Evolutionary conservation across 2,329 filamentous ascomycete species (phyloP).

Genomic region (Xylariaceae sp.): DNA sequence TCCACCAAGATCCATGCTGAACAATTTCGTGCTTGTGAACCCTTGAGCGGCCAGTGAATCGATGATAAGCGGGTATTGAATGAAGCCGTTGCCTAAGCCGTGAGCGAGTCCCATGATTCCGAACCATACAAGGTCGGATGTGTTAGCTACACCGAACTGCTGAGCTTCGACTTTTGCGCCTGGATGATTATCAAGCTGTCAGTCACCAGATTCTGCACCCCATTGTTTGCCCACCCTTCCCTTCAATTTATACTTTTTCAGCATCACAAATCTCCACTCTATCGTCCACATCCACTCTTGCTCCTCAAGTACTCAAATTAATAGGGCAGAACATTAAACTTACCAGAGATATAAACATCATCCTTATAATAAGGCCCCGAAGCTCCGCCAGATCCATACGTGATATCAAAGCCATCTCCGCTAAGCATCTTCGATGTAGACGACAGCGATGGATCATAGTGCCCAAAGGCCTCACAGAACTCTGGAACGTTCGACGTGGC

Average conservation of each 20-base stretch:
- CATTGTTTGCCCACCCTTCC: too few species aligned
- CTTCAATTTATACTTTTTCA: too few species aligned
- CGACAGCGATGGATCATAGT: conserved; percentile 52
- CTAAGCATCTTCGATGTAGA: conserved; percentile 46
- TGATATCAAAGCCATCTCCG: conserved; percentile 43
- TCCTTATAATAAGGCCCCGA: conserved; percentile 54
- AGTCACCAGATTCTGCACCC: not conserved
- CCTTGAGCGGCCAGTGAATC: conserved; percentile 55
- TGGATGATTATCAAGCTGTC: conserved; percentile 17
- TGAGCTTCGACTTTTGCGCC: conserved; percentile 50
- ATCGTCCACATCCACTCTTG: too few species aligned
- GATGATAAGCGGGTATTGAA: conserved; percentile 59
- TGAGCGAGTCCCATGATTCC: conserved; percentile 60
- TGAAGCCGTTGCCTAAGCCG: conserved; percentile 48
- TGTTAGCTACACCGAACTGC: conserved; percentile 55
- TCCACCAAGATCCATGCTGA: conserved; percentile 56
- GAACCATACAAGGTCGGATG: conserved; percentile 54
- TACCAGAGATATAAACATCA: conserved; percentile 52
- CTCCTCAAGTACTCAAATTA: too few species aligned
- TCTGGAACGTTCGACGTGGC: conserved; percentile 40
- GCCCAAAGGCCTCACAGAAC: conserved; percentile 50
- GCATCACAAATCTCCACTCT: too few species aligned
- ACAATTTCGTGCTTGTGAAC: conserved; percentile 56
- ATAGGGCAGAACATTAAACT: conserved; percentile 10
- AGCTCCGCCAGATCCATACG: conserved; percentile 48